Percentiles rank a stretch among this genome's conserved stretches.
Conservation (phyloP, 768 basidiomycete genomes). For the Suillus fuscotomentosus region DNA sequence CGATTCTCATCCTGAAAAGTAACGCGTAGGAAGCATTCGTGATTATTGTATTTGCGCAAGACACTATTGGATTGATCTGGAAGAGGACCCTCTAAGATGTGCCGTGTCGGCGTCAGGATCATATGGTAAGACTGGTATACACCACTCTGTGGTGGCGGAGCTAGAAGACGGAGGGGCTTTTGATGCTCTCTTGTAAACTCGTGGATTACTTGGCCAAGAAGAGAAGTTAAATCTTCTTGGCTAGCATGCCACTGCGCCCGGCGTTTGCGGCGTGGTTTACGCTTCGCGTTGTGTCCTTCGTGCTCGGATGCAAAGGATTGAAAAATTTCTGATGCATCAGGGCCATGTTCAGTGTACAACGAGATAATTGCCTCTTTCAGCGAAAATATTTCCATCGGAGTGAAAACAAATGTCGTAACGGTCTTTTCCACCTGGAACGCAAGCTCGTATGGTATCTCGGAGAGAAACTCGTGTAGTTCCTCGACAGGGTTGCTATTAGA, state of each 20-base stretch:
- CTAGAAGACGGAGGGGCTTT: constrained; percentile 25
- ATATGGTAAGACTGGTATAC: constrained; percentile 36
- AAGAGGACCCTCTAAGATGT: constrained; percentile 39
- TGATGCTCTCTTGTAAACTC: constrained; percentile 22
- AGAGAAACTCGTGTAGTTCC: constrained; percentile 23
- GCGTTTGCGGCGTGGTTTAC: not conserved
- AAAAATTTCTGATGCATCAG: constrained; percentile 24
- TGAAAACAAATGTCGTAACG: constrained; percentile 27
- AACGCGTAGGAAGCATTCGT: constrained; percentile 47
- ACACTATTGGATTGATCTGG: constrained; percentile 38
- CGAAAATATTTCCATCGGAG: constrained; percentile 16
- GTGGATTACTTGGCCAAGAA: constrained; percentile 12
- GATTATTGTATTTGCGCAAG: constrained; percentile 34
- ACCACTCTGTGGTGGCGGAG: constrained; percentile 15
- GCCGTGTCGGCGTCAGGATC: constrained; percentile 38
- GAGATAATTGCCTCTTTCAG: constrained; percentile 18
- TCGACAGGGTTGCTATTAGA: constrained; percentile 7
- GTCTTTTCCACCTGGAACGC: constrained; percentile 41
- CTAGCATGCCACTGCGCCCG: constrained; percentile 8
- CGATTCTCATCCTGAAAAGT: constrained; percentile 48
- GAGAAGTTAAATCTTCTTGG: constrained; percentile 12
- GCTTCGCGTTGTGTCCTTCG: constrained; percentile 14
- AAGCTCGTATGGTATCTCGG: constrained; percentile 29
- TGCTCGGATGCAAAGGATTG: constrained; percentile 15
- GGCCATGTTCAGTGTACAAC: constrained; percentile 16